Evolutionary conservation across 2,329 filamentous ascomycete genomes (phyloP), one percentile per base, ranked within the genome.

Genomic region (Penicillium sp.): DNA sequence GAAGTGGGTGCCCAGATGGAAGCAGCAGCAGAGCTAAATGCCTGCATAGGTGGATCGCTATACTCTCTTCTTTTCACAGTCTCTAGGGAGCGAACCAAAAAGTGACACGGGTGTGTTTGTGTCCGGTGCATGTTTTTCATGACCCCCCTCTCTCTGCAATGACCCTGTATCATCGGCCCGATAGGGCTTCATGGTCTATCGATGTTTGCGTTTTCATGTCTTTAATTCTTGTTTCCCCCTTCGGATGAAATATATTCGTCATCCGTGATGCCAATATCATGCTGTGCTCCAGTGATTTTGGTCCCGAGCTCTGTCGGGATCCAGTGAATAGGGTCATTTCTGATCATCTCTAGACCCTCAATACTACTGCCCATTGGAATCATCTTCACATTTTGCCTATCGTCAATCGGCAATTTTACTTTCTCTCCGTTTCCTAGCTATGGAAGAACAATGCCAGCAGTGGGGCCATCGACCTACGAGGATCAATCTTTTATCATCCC

Each of bases 1-100:
- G 23, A 50, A 60, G 47, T 67, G 64, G 64, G 63, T 65, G 11
- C 64, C 64, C 20, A 54, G 54, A 33, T 67, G 58, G 60, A 66
- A 60, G 55, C 63, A 63, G 49, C 59, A 65, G 51, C 60, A 64
- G 45, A 51, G 46, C 47, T 62, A 61, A 58, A 33, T 45, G 43
- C 33, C 40, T 51, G 32, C 34, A 38, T 29, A n/a, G 36, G 43
- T 45, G 39, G 42, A 49, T 45, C 30, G 35, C 29, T 43, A 36
- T 38, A 39, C 43, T 48, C 50, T 55, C 48, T 51, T 46, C 45
- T 43, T 48, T 45, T 39, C 36, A 48, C 23, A 36, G 35, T 29
- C 35, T 40, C 16, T 51, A 49, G 48, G 43, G 43, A 45, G 42
- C 39, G 43, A 51, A 41, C 25, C 36, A 53, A 55, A 55, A 56